Conservation (phyloP, 1,139 yeast genomes). For the Debaryomycetaceae sp. region DNA sequence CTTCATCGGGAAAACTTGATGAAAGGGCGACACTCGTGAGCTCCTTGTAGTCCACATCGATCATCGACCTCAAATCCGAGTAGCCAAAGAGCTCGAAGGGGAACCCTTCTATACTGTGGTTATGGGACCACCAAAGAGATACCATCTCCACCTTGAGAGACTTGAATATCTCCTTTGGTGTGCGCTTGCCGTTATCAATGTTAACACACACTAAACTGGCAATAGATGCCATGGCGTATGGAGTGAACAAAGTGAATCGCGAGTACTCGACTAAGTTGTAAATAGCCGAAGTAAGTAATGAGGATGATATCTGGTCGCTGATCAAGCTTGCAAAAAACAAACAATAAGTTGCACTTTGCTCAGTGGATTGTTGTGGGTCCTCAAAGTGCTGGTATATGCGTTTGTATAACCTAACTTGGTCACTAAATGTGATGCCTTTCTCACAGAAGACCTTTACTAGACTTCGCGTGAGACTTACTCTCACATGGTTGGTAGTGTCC, state of each 20-base stretch:
- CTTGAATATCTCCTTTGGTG: conserved; percentile 23
- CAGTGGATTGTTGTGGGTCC: conserved; percentile 33
- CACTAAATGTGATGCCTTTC: conserved; percentile 9
- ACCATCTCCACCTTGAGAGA: conserved; percentile 27
- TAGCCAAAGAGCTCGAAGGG: conserved; percentile 39
- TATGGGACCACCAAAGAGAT: conserved; percentile 39
- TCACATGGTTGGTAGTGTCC: conserved; percentile 17
- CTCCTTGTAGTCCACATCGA: conserved; percentile 26
- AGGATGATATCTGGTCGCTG: conserved; percentile 26
- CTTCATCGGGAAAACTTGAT: conserved; percentile 2
- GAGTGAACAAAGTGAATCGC: conserved; percentile 24
- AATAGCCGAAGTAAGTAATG: conserved; percentile 26
- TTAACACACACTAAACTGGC: not conserved
- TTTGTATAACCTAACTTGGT: conserved; percentile 27
- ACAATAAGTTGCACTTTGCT: conserved; percentile 36
- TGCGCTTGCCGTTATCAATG: too few relatives aligned
- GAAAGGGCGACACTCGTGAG: conserved; percentile 8
- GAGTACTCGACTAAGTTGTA: conserved; percentile 42
- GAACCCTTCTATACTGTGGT: conserved; percentile 25
- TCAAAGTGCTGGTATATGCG: conserved; percentile 26
- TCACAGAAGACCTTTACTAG: too few relatives aligned
- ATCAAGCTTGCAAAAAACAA: conserved; percentile 21
- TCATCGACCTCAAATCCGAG: conserved; percentile 20
- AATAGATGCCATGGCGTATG: conserved; percentile 26
- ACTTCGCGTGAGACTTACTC: conserved; percentile 13